Evolutionary conservation across 2,329 filamentous ascomycete genomes (phyloP), one percentile per base, ranked within the genome.

Genomic region (Parascedosporium putredinis): DNA sequence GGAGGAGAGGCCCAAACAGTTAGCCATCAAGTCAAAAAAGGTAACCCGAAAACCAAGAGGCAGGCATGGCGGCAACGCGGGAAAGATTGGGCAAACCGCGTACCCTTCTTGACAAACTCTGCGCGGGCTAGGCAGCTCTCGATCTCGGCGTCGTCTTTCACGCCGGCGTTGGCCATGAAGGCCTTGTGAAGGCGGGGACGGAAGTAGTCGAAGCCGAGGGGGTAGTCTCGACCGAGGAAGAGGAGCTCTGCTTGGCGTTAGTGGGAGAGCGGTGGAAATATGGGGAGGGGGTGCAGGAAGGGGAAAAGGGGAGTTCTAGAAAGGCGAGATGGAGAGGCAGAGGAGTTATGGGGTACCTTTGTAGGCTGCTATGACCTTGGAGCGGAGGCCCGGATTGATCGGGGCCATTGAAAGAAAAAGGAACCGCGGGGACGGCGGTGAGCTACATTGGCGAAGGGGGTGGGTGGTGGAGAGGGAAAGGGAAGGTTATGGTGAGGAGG

Each of bases 81-180:
- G 16, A 14, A 18, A 18, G 9, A 22, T 5, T 18, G 24, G 18
- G 16, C 38, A 7, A 24, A 29, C 7, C 22, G 51, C 60, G n/a
- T 61, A 88, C 88, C 88, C 75, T 94, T 96, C 67, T 88, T 94
- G 3, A 97, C 88, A 65, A 86, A 96, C 56, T 94, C 80, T 1
- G 89, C 91, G 53, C 84, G 75, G 36, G 78, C 74, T 50, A 98
- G 88, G 0, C 81, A 86, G 53, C 82, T 75, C 38, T 74, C 75
- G 46, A 98, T 96, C 59, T 87, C 75, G 6, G 76, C 78, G 54
- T 91, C 84, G 56, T 93, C 81, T 2, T 71, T 74, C 51, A 95
- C 62, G 36, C 74, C 66, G 2, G 83, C 78, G 57, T 94, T 88
- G 44, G 81, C 79, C 56, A 83, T 79, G 67, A 97, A 98, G 1